Evolutionary conservation across 1,139 yeast species (phyloP).

Genomic region (Entelexis paramagnoliae): DNA sequence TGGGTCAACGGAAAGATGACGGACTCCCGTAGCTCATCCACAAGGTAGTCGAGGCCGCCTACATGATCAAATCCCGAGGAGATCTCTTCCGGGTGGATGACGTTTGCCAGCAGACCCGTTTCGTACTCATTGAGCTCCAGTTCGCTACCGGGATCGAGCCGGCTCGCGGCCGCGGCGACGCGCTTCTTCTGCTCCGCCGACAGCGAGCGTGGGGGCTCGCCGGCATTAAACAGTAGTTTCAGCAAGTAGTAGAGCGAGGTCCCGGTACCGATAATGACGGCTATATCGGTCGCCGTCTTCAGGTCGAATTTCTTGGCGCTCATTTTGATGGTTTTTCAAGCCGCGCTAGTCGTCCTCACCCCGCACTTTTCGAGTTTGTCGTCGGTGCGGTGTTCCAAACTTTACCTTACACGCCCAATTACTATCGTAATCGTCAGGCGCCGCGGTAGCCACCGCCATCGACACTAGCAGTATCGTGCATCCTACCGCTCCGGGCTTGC

Average conservation of each 20-base stretch:
- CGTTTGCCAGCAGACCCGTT: conserved; percentile 59
- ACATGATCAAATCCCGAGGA: conserved; percentile 64
- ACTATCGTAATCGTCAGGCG: no score
- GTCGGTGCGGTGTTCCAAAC: no score
- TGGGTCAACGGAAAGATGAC: conserved; percentile 80
- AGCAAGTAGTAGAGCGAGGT: conserved; percentile 65
- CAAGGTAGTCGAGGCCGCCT: conserved; percentile 76
- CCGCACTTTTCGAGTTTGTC: background rate
- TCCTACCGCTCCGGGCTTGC: background rate
- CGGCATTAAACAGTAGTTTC: conserved; percentile 34
- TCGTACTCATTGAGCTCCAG: conserved; percentile 67
- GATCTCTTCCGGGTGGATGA: conserved; percentile 77
- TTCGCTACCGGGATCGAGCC: conserved; percentile 54
- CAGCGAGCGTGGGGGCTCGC: conserved; percentile 16
- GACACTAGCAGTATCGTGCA: background rate
- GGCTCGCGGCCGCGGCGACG: conserved; percentile 53
- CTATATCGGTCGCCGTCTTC: conserved; percentile 46
- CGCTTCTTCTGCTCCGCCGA: conserved; percentile 50
- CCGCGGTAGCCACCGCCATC: no score
- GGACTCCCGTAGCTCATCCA: conserved; percentile 77
- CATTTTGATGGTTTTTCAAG: background rate
- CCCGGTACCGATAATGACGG: conserved; percentile 73
- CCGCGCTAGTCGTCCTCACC: no score
- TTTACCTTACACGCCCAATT: no score
- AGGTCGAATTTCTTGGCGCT: conserved; percentile 14